Conservation (phyloP, 2,329 filamentous ascomycete genomes). For the Trichoderma guizhouense region DNA sequence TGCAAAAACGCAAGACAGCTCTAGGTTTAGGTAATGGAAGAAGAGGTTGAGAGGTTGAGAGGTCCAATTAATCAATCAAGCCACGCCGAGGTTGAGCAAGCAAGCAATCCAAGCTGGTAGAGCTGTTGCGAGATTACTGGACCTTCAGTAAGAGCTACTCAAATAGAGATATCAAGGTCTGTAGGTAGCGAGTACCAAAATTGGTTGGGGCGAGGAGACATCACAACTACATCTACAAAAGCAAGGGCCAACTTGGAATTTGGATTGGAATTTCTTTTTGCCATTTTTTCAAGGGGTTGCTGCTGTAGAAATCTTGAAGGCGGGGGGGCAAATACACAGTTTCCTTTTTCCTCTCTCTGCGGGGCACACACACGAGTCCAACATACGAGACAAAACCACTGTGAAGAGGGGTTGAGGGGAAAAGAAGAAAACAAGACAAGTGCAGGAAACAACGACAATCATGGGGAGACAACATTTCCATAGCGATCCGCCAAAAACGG, state of each 20-base stretch:
- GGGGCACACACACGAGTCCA: slow-evolving; percentile 11
- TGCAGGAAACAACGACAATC: slow-evolving; percentile 23
- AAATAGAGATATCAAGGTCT: background rate
- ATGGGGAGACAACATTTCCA: slow-evolving; percentile 31
- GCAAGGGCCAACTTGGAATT: background rate
- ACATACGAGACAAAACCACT: slow-evolving; percentile 16
- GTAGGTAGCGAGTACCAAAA: background rate
- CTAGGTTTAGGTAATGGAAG: background rate
- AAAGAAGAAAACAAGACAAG: slow-evolving; percentile 19
- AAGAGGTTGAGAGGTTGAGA: background rate
- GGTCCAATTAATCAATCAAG: background rate
- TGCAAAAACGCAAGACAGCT: no score
- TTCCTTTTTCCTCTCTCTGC: slow-evolving; percentile 14
- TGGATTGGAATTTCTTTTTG: slow-evolving; percentile 19
- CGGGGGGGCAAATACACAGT: slow-evolving; percentile 10
- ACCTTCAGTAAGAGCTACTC: background rate
- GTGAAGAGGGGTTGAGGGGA: slow-evolving; percentile 12
- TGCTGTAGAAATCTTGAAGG: slow-evolving; percentile 4
- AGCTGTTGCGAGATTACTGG: background rate
- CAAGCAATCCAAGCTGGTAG: background rate
- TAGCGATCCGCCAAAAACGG: slow-evolving; percentile 27
- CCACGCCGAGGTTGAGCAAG: background rate
- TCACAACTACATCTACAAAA: background rate
- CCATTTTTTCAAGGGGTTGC: slow-evolving; percentile 18
- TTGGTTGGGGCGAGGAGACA: background rate